These are phyloP conservation scores for Calocybe cyanea DNA, from an alignment of 768 basidiomycete species.

Conservation along the genomic window DNA sequence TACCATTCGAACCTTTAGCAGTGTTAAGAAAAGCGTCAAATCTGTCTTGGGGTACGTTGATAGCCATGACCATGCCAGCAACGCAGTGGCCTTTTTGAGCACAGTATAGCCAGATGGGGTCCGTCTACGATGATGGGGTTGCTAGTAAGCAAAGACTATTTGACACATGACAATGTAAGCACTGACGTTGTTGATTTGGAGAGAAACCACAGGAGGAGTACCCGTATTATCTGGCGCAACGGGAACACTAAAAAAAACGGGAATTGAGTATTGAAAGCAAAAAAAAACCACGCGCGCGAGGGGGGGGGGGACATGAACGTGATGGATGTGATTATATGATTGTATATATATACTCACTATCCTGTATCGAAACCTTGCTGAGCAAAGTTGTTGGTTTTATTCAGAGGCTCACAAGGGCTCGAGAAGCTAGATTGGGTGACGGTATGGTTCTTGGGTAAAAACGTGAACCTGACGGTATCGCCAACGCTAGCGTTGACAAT, in stretches of 20 bases:
- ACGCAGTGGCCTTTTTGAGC: slow-evolving; percentile 49
- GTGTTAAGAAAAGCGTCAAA: slow-evolving; percentile 43
- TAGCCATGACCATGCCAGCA: slow-evolving; percentile 63
- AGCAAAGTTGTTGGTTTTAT: slow-evolving; percentile 17
- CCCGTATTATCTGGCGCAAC: slow-evolving; percentile 34
- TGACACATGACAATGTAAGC: too few species aligned
- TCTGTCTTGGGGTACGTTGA: slow-evolving; percentile 53
- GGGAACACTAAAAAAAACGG: slow-evolving; percentile 30
- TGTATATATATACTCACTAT: slow-evolving; percentile 32
- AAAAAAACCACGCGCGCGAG: too few species aligned
- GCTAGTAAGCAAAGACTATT: not conserved
- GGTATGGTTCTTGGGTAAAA: slow-evolving; percentile 46
- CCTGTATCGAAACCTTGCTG: slow-evolving; percentile 36
- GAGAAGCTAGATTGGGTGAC: slow-evolving; percentile 39
- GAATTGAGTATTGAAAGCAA: too few species aligned
- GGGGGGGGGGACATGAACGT: too few species aligned
- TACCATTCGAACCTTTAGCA: slow-evolving; percentile 8
- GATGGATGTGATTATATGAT: not conserved
- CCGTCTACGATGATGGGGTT: slow-evolving; percentile 24
- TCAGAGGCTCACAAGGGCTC: slow-evolving; percentile 30
- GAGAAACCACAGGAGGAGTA: too few species aligned
- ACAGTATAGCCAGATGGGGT: slow-evolving; percentile 60
- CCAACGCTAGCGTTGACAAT: slow-evolving; percentile 37
- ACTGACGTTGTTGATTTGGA: too few species aligned
- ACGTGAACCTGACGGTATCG: slow-evolving; percentile 42